Evolutionary conservation across 2,329 filamentous ascomycete genomes (phyloP).

Genomic region (Scolecobasidium constrictum): DNA sequence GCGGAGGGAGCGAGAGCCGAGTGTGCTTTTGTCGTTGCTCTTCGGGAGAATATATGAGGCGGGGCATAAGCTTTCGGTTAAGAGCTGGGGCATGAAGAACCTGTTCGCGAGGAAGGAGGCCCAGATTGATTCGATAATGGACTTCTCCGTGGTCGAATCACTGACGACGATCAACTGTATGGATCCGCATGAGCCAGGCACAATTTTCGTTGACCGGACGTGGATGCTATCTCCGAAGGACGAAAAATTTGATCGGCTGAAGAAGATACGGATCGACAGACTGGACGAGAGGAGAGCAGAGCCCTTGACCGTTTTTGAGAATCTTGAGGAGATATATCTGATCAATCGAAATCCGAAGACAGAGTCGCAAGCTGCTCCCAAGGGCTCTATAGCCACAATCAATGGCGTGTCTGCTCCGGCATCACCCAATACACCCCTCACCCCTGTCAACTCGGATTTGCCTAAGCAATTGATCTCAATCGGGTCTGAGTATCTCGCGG

Average conservation of each 20-base stretch:
- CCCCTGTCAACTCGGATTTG: slow-evolving; percentile 16
- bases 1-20: slow-evolving; percentile 46
- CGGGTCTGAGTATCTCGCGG: slow-evolving; percentile 38
- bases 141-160: slow-evolving; percentile 31
- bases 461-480: slow-evolving; percentile 22
- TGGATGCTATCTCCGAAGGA: slow-evolving; percentile 29
- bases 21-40: slow-evolving; percentile 41
- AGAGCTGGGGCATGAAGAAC: slow-evolving; percentile 45
- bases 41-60: slow-evolving; percentile 44
- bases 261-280: slow-evolving; percentile 38
- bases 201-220: slow-evolving; percentile 44
- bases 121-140: slow-evolving; percentile 34
- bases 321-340: slow-evolving; percentile 42
- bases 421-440: slow-evolving; percentile 19
- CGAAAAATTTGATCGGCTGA: slow-evolving; percentile 26
- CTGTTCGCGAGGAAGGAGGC: slow-evolving; percentile 43
- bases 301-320: slow-evolving; percentile 30
- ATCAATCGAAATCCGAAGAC: slow-evolving; percentile 30
- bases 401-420: slow-evolving; percentile 13
- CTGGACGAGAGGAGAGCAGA: slow-evolving; percentile 32
- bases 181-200: slow-evolving; percentile 32
- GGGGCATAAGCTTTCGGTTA: slow-evolving; percentile 35
- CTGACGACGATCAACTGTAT: slow-evolving; percentile 45
- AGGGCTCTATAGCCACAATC: slow-evolving; percentile 12
- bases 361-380: slow-evolving; percentile 19